These are phyloP conservation scores for Myxozyma monticola DNA, from an alignment of 805 yeast genomes.

Conservation along the genomic window DNA sequence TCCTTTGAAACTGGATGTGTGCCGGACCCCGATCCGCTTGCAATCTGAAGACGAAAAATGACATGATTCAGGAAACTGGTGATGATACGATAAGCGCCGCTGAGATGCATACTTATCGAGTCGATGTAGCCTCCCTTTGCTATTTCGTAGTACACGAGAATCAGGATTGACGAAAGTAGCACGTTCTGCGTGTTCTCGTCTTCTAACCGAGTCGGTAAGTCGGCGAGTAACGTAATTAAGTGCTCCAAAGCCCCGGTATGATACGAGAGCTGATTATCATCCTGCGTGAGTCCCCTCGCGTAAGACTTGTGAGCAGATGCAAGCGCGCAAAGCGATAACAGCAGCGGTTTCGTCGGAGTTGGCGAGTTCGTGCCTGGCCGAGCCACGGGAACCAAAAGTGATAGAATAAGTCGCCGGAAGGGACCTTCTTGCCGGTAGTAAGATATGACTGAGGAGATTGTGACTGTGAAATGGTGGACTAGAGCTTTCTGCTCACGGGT, in stretches of 20 bases:
- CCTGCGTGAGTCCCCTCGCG: conserved; percentile 13
- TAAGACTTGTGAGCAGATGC: conserved; percentile 27
- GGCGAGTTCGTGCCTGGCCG: neutral
- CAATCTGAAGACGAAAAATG: conserved; percentile 14
- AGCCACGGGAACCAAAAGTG: conserved; percentile 19
- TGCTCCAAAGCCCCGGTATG: conserved; percentile 26
- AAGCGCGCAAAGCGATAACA: conserved; percentile 26
- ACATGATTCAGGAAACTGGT: conserved; percentile 24
- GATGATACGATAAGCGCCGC: conserved; percentile 28
- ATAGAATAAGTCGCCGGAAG: conserved; percentile 17
- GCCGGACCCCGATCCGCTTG: neutral
- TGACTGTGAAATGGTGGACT: conserved; percentile 20
- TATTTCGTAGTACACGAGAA: conserved; percentile 29
- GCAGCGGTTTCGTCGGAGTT: conserved; percentile 11
- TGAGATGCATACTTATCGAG: conserved; percentile 25
- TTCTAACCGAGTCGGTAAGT: conserved; percentile 19
- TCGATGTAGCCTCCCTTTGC: conserved; percentile 28
- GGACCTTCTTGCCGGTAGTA: conserved; percentile 24
- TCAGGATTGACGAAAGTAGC: conserved; percentile 21
- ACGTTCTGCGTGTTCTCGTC: conserved; percentile 28
- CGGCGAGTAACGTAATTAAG: conserved; percentile 16
- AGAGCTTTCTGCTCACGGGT: conserved; percentile 24
- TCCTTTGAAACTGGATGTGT: conserved; percentile 15
- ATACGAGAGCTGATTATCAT: conserved; percentile 17
- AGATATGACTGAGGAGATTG: conserved; percentile 25